These are phyloP conservation scores for Diaporthe sp. DNA, from an alignment of 2,329 filamentous ascomycete genomes.

Conservation along the genomic window DNA sequence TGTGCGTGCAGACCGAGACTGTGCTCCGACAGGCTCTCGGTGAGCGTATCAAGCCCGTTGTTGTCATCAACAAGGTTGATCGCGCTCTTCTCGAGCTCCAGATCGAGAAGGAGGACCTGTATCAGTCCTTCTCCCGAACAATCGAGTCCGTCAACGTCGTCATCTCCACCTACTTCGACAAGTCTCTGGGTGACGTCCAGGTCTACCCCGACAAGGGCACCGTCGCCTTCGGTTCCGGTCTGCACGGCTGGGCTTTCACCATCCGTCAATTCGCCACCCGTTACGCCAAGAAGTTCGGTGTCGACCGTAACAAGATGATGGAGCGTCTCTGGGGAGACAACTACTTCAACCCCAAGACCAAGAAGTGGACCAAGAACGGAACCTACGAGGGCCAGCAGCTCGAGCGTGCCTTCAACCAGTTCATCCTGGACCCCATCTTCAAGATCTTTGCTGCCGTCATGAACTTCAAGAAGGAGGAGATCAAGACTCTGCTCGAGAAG, in stretches of 20 bases:
- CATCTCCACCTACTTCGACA: slow-evolving; percentile 99
- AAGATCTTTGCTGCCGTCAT: slow-evolving; percentile 96
- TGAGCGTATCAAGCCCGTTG: slow-evolving; percentile 99
- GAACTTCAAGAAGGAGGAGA: slow-evolving; percentile 99
- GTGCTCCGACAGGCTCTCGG: slow-evolving; percentile 98
- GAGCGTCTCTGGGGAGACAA: slow-evolving; percentile 99
- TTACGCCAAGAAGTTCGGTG: slow-evolving; percentile 99
- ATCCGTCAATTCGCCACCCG: slow-evolving; percentile 95
- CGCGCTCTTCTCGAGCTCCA: slow-evolving; percentile 99
- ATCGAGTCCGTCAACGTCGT: slow-evolving; percentile 99
- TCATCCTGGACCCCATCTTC: slow-evolving; percentile 99
- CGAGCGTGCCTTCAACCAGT: slow-evolving; percentile 99
- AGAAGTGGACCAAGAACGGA: slow-evolving; percentile 97
- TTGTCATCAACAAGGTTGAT: slow-evolving; percentile 99
- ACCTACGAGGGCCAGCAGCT: slow-evolving; percentile 88
- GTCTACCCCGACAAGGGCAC: slow-evolving; percentile 98
- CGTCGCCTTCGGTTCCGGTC: slow-evolving; percentile 98
- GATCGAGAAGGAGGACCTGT: slow-evolving; percentile 98
- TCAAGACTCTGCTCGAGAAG: slow-evolving; percentile 87
- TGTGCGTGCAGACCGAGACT: slow-evolving; percentile 99
- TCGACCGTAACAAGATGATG: slow-evolving; percentile 99
- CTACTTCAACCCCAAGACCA: slow-evolving; percentile 99
- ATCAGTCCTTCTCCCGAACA: slow-evolving; percentile 99
- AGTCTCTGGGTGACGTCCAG: slow-evolving; percentile 96
- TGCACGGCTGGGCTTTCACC: slow-evolving; percentile 99